Conservation (phyloP, 1,284 basidiomycete species). For the Ceratobasidium theobromae region DNA sequence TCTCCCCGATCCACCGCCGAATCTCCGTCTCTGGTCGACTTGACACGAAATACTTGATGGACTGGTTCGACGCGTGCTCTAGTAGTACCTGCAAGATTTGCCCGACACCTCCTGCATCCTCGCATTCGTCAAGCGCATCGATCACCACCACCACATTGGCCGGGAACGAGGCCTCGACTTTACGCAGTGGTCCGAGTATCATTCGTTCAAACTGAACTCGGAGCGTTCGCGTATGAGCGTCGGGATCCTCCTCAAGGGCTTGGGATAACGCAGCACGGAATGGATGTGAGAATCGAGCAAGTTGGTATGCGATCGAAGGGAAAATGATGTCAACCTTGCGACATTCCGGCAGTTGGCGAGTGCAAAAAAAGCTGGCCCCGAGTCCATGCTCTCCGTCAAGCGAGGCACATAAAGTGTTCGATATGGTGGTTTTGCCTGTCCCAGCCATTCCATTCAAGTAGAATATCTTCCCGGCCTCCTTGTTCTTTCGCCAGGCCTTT, state of each 20-base stretch:
- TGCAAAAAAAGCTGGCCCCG: constrained; percentile 36
- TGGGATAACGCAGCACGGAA: not conserved
- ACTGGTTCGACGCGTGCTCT: not conserved
- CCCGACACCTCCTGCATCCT: constrained; percentile 1
- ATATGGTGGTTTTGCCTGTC: constrained; percentile 36
- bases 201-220: constrained; percentile 15
- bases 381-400: not conserved
- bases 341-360: constrained; percentile 33
- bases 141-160: constrained; percentile 16
- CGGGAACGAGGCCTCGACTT: not conserved
- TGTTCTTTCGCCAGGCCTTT: not conserved
- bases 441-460: constrained; percentile 14
- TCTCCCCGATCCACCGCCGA: not conserved
- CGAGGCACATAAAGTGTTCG: not conserved
- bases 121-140: constrained; percentile 33
- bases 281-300: constrained; percentile 8
- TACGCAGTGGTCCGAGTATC: constrained; percentile 1
- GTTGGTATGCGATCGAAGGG: constrained; percentile 31
- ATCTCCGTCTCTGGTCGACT: constrained; percentile 30
- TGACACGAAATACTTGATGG: constrained; percentile 28
- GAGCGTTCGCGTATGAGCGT: not conserved
- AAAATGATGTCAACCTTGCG: constrained; percentile 22
- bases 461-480: not conserved
- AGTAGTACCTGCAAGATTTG: not conserved
- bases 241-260: not conserved